Conservation (phyloP, 768 basidiomycete genomes). For the Trametes coccinea region DNA sequence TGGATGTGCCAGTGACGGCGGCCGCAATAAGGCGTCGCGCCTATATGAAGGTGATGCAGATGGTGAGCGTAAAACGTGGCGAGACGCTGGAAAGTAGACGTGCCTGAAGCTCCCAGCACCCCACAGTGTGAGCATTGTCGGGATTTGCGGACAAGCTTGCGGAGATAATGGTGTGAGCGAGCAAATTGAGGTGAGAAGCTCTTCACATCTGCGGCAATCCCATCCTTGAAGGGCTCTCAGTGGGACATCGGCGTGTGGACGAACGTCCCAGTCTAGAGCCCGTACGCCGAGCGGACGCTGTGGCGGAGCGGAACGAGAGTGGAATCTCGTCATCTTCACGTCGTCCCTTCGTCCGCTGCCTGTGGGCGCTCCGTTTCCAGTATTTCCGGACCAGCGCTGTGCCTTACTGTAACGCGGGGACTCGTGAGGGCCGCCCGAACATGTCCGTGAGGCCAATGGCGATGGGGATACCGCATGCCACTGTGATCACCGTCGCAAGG, state of each 20-base stretch:
- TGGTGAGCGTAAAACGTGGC: no score
- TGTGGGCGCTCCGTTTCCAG: constrained; percentile 4
- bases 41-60: no score
- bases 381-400: not conserved
- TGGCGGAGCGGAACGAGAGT: not conserved
- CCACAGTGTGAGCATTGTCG: no score
- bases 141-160: constrained; percentile 3
- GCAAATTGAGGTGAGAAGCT: not conserved
- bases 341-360: not conserved
- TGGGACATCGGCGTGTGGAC: not conserved
- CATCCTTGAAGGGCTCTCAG: not conserved
- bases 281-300: not conserved
- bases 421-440: no score
- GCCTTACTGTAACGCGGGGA: no score
- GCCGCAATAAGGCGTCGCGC: no score
- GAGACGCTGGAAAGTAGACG: no score
- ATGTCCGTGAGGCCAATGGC: no score
- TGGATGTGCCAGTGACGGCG: no score
- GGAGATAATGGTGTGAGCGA: constrained; percentile 10
- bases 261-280: no score
- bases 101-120: no score
- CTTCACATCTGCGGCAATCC: not conserved
- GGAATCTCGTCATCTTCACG: not conserved
- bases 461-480: not conserved
- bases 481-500: not conserved